phyloP scores from a whole-genome alignment of 1,139 yeast genomes.

The Lodderomyces oxycetoniae region DNA sequence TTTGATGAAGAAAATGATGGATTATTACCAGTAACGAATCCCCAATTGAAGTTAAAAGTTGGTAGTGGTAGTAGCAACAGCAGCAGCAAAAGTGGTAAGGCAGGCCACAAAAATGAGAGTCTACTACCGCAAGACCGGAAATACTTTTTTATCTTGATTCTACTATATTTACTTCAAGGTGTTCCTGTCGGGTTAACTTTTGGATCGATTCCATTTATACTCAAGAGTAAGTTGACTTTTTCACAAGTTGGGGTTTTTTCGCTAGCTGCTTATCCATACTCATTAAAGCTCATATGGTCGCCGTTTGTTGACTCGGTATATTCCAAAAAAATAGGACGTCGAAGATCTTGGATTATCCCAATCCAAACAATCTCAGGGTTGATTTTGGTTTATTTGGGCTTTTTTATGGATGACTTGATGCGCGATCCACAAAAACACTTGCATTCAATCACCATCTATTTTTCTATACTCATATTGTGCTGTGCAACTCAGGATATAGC shows the following conservation, averaged over 20 bases:
- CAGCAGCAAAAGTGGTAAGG: not conserved
- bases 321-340: conserved; percentile 62
- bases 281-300: conserved; percentile 88
- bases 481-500: conserved; percentile 99
- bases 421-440: conserved; percentile 53
- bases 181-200: conserved; percentile 94
- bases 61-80: not conserved
- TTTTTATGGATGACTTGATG: conserved; percentile 52
- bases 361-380: conserved; percentile 74
- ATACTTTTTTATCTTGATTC: conserved; percentile 66
- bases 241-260: conserved; percentile 90
- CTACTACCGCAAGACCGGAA: conserved; percentile 51
- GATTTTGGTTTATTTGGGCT: conserved; percentile 62
- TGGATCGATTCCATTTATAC: conserved; percentile 89
- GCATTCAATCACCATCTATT: conserved; percentile 52
- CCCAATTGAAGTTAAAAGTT: conserved; percentile 18
- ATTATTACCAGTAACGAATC: conserved; percentile 29
- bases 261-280: conserved; percentile 90
- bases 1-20: conserved; percentile 33
- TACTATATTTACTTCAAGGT: conserved; percentile 82
- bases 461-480: conserved; percentile 72
- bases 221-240: conserved; percentile 78
- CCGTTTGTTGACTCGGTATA: conserved; percentile 92
- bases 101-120: conserved; percentile 2
- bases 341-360: conserved; percentile 94